These are phyloP conservation scores for Podospora appendiculata DNA, from an alignment of 495 filamentous ascomycete genomes.

Conservation along the genomic window DNA sequence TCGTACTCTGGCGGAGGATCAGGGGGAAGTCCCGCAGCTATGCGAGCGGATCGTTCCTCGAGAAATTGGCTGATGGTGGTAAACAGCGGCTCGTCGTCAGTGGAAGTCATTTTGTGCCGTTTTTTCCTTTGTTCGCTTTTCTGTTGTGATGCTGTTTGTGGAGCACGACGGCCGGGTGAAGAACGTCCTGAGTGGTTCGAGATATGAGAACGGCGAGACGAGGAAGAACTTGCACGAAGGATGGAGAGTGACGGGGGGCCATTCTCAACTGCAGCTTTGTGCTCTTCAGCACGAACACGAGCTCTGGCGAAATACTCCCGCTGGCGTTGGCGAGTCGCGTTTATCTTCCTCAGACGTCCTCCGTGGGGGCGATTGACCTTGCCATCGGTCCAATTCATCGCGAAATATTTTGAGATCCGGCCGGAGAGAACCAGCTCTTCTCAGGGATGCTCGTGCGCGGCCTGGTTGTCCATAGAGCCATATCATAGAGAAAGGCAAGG, in stretches of 20 bases:
- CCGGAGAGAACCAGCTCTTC: too few relatives aligned
- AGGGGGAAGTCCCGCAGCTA: background rate
- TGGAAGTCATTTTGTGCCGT: background rate
- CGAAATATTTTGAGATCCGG: background rate
- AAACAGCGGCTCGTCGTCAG: conserved; percentile 1
- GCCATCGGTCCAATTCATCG: conserved; percentile 42
- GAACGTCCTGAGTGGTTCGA: background rate
- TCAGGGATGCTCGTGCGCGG: too few relatives aligned
- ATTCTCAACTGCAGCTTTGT: conserved; percentile 8
- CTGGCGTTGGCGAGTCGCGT: conserved; percentile 22
- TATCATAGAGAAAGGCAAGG: too few relatives aligned
- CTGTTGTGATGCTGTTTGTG: background rate
- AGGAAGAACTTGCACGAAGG: background rate
- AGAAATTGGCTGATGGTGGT: conserved; percentile 14
- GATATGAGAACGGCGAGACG: conserved; percentile 5
- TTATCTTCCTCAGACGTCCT: conserved; percentile 22
- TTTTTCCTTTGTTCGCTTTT: conserved; percentile 1
- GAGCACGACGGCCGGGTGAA: background rate
- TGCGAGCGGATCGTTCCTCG: background rate
- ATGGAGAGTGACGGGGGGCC: conserved; percentile 4
- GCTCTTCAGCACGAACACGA: conserved; percentile 15
- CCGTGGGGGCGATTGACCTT: conserved; percentile 30
- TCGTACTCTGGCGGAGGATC: background rate
- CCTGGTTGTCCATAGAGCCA: too few relatives aligned
- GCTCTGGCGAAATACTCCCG: conserved; percentile 35